Evolutionary conservation across 75 land plant species (phyloP).

Genomic region (Larix kaempferi): DNA sequence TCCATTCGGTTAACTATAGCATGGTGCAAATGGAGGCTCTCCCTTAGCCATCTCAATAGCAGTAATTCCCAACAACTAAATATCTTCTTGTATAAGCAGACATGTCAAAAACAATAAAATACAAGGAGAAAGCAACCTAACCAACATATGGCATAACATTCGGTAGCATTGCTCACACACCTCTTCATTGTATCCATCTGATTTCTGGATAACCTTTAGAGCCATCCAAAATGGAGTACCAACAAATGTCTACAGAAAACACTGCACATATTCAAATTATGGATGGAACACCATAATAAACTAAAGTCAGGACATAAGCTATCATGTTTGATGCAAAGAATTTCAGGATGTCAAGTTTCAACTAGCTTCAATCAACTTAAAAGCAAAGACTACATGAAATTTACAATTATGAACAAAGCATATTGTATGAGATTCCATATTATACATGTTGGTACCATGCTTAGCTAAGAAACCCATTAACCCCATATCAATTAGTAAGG

Average conservation of each 20-base stretch:
- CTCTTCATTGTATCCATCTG: slow-evolving; percentile 99
- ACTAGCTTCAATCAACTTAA: background rate
- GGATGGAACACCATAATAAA: too few relatives aligned
- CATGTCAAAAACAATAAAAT: background rate
- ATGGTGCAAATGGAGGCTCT: slow-evolving; percentile 84
- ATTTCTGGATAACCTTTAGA: slow-evolving; percentile 96
- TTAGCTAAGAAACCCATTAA: too few relatives aligned
- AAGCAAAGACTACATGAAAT: background rate
- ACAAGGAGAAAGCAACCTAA: background rate
- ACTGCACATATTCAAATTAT: too few relatives aligned
- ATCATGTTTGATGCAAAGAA: too few relatives aligned
- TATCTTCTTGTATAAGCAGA: slow-evolving; percentile 80
- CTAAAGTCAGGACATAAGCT: too few relatives aligned
- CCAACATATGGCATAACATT: background rate
- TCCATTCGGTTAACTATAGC: too few relatives aligned
- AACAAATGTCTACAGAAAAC: slow-evolving; percentile 84
- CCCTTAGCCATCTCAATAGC: slow-evolving; percentile 99
- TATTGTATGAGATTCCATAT: background rate
- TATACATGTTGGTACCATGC: background rate
- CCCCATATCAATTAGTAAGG: too few relatives aligned
- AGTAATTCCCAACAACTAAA: slow-evolving; percentile 98
- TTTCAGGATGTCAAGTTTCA: too few relatives aligned
- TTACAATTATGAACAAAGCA: background rate
- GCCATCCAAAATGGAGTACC: slow-evolving; percentile 99
- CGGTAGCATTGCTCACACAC: slow-evolving; percentile 22